Evolutionary conservation across 1,284 basidiomycete genomes (phyloP), one percentile per base, ranked within the genome.

Genomic region (Moesziomyces sp.): DNA sequence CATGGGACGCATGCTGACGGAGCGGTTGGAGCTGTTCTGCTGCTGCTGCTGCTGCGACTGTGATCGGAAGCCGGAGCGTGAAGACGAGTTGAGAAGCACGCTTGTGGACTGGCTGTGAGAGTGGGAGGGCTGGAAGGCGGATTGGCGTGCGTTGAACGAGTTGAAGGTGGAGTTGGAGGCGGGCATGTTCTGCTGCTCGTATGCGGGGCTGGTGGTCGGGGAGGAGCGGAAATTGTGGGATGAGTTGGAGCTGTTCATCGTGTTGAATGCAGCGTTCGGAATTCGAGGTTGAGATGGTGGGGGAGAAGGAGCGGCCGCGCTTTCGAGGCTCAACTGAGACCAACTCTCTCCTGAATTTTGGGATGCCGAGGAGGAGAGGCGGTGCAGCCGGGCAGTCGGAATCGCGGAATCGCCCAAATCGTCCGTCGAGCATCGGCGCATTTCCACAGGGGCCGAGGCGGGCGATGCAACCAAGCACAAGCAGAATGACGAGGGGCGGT

Each of bases 1-100:
- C 47, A 82, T 67, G 47, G 81, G 81, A 43, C 81, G 69, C 58
- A 79, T 64, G 43, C 62, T 74, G 38, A 26, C 52, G n/a, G 62
- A 58, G 16, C 66, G 59, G 33, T 44, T 47, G 19, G 50, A 56
- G 21, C 59, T 46, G n/a, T 48, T 9, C 13, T 59, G 61, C 13
- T 64, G 48, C 46, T 46, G 49, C 42, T 56, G 51, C 59, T 63
- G 59, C 14, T 35, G 35, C 11, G 35, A 35, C 35, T 35, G 35
- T 35, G 35, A 35, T 4, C 35, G 35, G 35, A 35, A 35, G 6
- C 14, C 14, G 35, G 11, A 13, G 24, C 67, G 67, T 3, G 67
- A 59, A 11, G 57, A 48, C 13, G 48, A 53, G 57, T 67, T 67
- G 47, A 73, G 56, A 26, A 73, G 57, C 5, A 67, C 70, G 38